Conservation (phyloP, 202 grass and related monocot genomes). For the Alloteropsis angusta region DNA sequence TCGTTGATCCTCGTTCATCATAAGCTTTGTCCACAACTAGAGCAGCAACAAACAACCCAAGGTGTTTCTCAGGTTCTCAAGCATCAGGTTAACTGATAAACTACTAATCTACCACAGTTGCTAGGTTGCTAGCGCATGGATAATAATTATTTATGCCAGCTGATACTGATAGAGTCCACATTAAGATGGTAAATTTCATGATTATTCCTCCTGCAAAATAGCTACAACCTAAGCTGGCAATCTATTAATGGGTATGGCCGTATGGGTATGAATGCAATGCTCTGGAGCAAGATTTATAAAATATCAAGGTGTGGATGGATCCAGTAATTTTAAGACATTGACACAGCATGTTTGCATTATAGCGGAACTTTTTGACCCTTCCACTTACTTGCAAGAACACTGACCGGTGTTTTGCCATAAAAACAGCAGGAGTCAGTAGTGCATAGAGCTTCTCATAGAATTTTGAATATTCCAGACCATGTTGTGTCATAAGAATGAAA, state of each 20-base stretch:
- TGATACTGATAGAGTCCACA: neutral
- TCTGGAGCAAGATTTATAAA: neutral
- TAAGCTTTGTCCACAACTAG: neutral
- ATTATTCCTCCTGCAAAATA: neutral
- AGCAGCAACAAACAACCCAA: neutral
- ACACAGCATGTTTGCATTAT: neutral
- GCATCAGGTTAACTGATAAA: constrained; percentile 14
- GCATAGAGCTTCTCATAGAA: constrained; percentile 96
- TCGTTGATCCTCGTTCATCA: neutral
- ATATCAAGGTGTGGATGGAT: neutral
- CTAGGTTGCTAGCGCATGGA: neutral
- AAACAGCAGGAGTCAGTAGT: constrained; percentile 72
- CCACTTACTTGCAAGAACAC: constrained; percentile 88
- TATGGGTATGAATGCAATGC: neutral
- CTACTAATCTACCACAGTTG: neutral
- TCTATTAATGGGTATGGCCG: neutral
- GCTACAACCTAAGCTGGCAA: neutral
- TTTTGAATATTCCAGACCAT: constrained; percentile 83
- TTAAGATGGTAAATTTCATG: neutral
- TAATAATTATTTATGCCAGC: neutral
- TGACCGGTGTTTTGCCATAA: constrained; percentile 82
- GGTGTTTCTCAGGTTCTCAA: neutral
- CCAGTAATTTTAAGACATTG: neutral
- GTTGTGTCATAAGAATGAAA: constrained; percentile 92
- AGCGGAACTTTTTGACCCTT: neutral